A percentile compares a stretch with the other conserved stretches of the same genome.
Evolutionary conservation across 805 yeast genomes (phyloP).

Genomic region (Saturnispora serradocipensis): DNA sequence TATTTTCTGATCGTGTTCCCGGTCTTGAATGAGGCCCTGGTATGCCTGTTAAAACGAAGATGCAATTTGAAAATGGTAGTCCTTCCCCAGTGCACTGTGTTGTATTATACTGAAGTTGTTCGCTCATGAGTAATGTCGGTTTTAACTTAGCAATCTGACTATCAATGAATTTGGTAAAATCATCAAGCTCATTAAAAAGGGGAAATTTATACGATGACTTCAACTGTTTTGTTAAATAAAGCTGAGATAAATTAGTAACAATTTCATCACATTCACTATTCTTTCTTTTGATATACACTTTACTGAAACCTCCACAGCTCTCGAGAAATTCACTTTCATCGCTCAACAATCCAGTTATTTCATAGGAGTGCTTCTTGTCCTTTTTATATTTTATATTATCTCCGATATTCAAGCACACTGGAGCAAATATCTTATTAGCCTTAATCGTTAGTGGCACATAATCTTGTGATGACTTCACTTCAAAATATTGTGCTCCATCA

Average conservation of each 20-base stretch:
- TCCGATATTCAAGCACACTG: conserved; percentile 14
- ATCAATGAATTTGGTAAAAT: conserved; percentile 11
- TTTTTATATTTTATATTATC: conserved; percentile 9
- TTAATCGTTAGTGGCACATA: conserved; percentile 3
- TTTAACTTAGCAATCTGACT: conserved; percentile 2
- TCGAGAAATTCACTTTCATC: not conserved
- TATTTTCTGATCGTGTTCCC: conserved; percentile 3
- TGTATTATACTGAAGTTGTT: not conserved
- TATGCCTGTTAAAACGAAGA: conserved; percentile 11
- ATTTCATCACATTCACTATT: conserved; percentile 7
- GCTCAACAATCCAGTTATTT: conserved; percentile 13
- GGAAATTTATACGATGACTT: conserved; percentile 7
- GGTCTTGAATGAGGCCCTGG: not conserved
- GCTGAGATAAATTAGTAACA: conserved; percentile 5
- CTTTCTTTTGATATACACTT: conserved; percentile 5
- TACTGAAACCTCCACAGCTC: conserved; percentile 13
- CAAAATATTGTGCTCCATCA: not conserved
- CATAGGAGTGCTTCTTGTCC: conserved; percentile 5
- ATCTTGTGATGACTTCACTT: not conserved
- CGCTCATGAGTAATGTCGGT: not conserved
- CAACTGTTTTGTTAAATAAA: conserved; percentile 7
- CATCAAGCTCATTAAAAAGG: conserved; percentile 12
- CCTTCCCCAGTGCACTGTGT: not conserved
- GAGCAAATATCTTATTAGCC: conserved; percentile 13
- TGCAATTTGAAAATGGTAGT: conserved; percentile 8